Percentiles rank a stretch among this genome's conserved stretches.
These are phyloP conservation scores for Paramecium sexaurelia DNA, from an alignment of 73 alveolate genomes.

Conservation along the genomic window DNA sequence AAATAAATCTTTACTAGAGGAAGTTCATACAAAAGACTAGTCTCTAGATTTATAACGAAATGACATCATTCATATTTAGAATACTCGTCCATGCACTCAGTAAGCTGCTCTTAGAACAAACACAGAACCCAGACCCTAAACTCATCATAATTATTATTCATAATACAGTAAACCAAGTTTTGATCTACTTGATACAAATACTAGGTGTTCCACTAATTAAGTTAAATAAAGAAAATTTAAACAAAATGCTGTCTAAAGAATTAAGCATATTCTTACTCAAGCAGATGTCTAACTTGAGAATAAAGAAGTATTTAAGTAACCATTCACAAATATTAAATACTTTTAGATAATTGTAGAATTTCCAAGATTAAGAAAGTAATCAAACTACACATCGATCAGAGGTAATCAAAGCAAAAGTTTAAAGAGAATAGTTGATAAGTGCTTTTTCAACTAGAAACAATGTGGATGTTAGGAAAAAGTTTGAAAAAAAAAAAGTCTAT, in stretches of 20 bases:
- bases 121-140: not conserved
- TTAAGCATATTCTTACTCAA: not conserved
- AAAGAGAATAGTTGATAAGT: not conserved
- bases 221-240: not conserved
- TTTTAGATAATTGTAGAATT: not conserved
- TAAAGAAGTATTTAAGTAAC: not conserved
- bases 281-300: slow-evolving; percentile 3
- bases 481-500: not conserved
- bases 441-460: not conserved
- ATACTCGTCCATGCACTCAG: slow-evolving; percentile 16
- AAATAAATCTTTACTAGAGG: not conserved
- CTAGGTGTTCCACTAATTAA: not conserved
- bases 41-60: not conserved
- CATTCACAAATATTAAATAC: not conserved
- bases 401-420: not conserved
- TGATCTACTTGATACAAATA: not conserved
- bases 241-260: not conserved
- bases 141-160: not conserved
- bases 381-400: not conserved
- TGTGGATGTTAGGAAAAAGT: not conserved
- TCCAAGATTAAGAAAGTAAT: not conserved
- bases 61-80: not conserved
- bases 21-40: not conserved
- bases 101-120: not conserved
- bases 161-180: not conserved